Percentiles rank a stretch among this genome's conserved stretches.
Evolutionary conservation across 2,329 filamentous ascomycete genomes (phyloP).

Genomic region (Fusarium lateritium): DNA sequence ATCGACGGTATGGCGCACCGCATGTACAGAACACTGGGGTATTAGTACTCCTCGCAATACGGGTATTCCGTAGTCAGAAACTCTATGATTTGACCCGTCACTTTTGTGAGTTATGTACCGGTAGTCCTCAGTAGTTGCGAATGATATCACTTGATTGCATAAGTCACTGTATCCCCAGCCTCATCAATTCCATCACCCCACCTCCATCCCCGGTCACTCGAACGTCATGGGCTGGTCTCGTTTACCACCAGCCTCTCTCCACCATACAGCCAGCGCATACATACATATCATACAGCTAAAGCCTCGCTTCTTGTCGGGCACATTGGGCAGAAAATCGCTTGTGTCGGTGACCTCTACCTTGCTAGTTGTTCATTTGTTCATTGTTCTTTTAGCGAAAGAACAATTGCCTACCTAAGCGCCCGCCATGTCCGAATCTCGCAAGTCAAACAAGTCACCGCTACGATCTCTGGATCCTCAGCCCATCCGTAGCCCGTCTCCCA

Average conservation of each 20-base stretch:
- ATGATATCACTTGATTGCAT: conserved; percentile 37
- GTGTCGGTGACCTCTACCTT: conserved; percentile 1
- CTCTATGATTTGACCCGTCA: conserved; percentile 14
- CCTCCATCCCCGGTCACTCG: conserved; percentile 36
- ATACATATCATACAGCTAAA: conserved; percentile 28
- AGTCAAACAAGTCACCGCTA: conserved; percentile 45
- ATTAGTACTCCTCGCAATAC: conserved; percentile 8
- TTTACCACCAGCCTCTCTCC: conserved; percentile 45
- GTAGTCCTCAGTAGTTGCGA: conserved; percentile 21
- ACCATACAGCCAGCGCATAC: conserved; percentile 33
- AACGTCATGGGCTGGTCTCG: conserved; percentile 46
- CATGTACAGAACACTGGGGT: conserved; percentile 42
- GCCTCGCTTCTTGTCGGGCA: conserved; percentile 17
- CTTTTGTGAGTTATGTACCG: conserved; percentile 17
- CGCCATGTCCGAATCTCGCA: conserved; percentile 41
- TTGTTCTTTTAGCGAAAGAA: conserved; percentile 4
- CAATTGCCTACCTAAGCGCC: conserved; percentile 1
- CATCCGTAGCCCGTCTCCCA: conserved; percentile 46
- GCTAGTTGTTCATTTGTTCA: neutral
- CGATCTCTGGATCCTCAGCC: conserved; percentile 49
- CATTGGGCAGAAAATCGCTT: conserved; percentile 18
- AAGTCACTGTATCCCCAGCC: conserved; percentile 41
- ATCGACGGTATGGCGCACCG: conserved; percentile 35
- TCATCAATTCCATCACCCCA: conserved; percentile 41
- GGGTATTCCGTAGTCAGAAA: neutral